Percentiles rank a stretch among this genome's conserved stretches.
Evolutionary conservation across 1,284 basidiomycete species (phyloP).

Genomic region (Leucocoprinus gongylophorus): DNA sequence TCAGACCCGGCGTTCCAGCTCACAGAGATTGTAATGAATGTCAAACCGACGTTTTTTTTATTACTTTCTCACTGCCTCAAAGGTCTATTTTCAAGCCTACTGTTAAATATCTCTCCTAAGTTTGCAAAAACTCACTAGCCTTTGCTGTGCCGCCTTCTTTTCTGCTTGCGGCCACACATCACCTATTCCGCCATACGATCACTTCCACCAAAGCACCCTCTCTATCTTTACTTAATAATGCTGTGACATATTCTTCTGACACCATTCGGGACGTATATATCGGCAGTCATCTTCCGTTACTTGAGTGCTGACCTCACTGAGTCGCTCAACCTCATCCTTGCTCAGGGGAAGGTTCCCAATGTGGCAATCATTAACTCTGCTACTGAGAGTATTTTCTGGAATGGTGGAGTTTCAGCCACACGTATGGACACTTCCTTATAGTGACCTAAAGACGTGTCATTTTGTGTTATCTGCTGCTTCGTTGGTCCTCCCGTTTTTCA

Average conservation of each 20-base stretch:
- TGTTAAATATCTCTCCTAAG: neutral
- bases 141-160: neutral
- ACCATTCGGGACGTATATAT: conserved; percentile 1
- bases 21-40: no score
- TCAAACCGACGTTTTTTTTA: no score
- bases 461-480: neutral
- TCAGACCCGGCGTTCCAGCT: no score
- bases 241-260: neutral
- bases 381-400: neutral
- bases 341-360: neutral
- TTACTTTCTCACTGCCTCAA: no score
- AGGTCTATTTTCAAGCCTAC: neutral
- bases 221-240: neutral
- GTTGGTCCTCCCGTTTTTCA: neutral
- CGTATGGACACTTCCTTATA: neutral
- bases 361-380: neutral
- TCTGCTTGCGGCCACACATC: neutral
- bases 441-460: neutral
- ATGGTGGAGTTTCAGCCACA: neutral
- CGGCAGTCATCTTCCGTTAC: neutral
- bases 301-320: neutral
- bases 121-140: neutral
- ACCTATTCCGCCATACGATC: neutral
- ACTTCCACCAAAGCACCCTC: neutral
- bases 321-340: neutral